Conservation (phyloP, 2,329 filamentous ascomycete genomes). For the Colletotrichum navitas region DNA sequence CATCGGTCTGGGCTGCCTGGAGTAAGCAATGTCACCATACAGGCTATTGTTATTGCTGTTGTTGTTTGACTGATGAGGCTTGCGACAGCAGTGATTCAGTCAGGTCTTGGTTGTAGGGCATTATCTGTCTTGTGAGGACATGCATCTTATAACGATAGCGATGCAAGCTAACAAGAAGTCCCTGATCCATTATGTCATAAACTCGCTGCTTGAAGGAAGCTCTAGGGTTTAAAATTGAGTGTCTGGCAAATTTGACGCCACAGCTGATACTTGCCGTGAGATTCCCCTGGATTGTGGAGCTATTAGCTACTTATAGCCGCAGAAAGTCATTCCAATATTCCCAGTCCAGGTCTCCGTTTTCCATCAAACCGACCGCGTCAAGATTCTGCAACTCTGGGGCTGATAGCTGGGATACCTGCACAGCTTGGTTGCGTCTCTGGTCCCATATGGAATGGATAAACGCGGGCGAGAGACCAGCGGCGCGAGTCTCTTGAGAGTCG, state of each 20-base stretch:
- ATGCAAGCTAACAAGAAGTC: not conserved
- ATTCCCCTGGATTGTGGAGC: too few relatives aligned
- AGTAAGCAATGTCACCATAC: not conserved
- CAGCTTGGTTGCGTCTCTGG: not conserved
- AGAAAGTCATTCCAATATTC: conserved; percentile 35
- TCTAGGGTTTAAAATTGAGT: not conserved
- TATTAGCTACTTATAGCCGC: not conserved
- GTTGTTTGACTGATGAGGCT: not conserved
- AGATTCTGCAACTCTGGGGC: not conserved
- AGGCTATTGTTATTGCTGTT: not conserved
- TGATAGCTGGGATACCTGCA: not conserved
- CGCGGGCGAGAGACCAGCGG: not conserved
- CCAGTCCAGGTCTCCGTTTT: conserved; percentile 25
- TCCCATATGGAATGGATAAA: conserved; percentile 9
- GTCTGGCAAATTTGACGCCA: not conserved
- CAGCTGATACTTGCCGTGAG: not conserved
- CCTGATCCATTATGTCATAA: not conserved
- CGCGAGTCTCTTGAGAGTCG: not conserved
- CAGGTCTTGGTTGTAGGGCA: not conserved
- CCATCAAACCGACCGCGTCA: conserved; percentile 8
- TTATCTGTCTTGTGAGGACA: not conserved
- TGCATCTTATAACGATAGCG: not conserved
- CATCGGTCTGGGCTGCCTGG: not conserved
- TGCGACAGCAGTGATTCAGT: not conserved
- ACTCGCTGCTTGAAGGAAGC: not conserved